Evolutionary conservation across 2,329 filamentous ascomycete species (phyloP).

Genomic region (Lanzia echinophila): DNA sequence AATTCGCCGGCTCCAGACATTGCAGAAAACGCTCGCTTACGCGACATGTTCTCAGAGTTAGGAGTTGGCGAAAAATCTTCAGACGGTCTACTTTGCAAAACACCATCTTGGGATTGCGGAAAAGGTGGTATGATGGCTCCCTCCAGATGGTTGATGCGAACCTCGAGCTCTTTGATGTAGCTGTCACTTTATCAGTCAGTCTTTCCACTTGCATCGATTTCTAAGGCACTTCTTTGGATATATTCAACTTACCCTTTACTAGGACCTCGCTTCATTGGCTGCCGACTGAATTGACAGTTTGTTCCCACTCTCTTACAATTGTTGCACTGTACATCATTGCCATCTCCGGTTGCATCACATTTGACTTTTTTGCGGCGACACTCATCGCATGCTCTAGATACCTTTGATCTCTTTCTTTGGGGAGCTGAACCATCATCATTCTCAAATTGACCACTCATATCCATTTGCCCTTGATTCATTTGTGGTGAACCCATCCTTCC

Average conservation of each 20-base stretch:
- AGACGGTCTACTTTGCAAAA: constrained; percentile 36
- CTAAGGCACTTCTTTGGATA: not conserved
- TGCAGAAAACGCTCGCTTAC: constrained; percentile 43
- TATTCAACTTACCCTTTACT: constrained; percentile 66
- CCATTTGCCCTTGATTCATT: constrained; percentile 21
- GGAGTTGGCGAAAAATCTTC: constrained; percentile 49
- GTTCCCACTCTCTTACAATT: constrained; percentile 73
- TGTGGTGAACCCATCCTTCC: constrained; percentile 12
- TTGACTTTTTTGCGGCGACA: constrained; percentile 86
- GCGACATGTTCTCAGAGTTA: constrained; percentile 32
- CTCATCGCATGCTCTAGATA: constrained; percentile 83
- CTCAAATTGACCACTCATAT: constrained; percentile 40
- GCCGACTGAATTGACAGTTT: constrained; percentile 77
- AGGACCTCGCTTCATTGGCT: constrained; percentile 81
- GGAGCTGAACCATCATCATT: constrained; percentile 38
- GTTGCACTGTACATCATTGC: constrained; percentile 66
- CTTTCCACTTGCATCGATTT: constrained; percentile 6
- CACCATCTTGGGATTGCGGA: constrained; percentile 32
- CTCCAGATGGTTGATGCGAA: constrained; percentile 76
- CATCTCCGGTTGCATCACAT: constrained; percentile 74
- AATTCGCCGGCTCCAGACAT: constrained; percentile 36
- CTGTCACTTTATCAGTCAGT: constrained; percentile 35
- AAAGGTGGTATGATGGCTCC: constrained; percentile 56
- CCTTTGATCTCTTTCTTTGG: constrained; percentile 74
- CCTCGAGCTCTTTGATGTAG: constrained; percentile 88